Percentiles rank a stretch among this genome's conserved stretches.
phyloP scores from a whole-genome alignment of 768 basidiomycete genomes.

The Pleurotus citrinopileatus region DNA sequence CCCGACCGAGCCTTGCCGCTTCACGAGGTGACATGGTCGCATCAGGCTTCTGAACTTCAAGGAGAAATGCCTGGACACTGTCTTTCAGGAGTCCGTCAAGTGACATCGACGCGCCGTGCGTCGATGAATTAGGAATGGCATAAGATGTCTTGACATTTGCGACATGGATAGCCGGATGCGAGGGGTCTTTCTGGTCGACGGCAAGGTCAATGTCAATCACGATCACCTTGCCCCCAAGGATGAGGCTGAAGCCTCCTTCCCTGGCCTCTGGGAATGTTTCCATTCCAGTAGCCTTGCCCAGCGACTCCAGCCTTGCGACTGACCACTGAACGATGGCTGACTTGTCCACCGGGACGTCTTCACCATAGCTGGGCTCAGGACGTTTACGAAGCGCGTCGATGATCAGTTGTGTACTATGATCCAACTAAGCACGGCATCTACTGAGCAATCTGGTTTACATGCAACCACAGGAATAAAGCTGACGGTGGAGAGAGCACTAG shows the following conservation, averaged over 20 bases:
- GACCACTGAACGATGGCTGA: conserved; percentile 51
- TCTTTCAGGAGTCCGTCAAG: conserved; percentile 63
- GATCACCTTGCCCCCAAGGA: conserved; percentile 77
- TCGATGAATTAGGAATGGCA: conserved; percentile 49
- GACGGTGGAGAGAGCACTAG: conserved; percentile 51
- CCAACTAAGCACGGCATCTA: conserved; percentile 40
- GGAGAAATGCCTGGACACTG: conserved; percentile 54
- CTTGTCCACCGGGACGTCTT: conserved; percentile 57
- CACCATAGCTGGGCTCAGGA: conserved; percentile 50
- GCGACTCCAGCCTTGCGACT: conserved; percentile 53
- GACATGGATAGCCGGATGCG: conserved; percentile 38
- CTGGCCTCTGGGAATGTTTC: conserved; percentile 69
- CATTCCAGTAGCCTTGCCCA: conserved; percentile 68
- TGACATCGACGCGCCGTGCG: conserved; percentile 47
- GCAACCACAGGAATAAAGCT: conserved; percentile 22
- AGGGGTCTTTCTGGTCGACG: conserved; percentile 35
- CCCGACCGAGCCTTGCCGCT: conserved; percentile 46
- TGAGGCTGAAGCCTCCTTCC: conserved; percentile 49
- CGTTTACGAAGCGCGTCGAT: conserved; percentile 45
- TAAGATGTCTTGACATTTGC: conserved; percentile 72
- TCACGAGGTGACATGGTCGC: conserved; percentile 47
- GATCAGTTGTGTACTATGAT: conserved; percentile 49
- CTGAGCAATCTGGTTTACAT: conserved; percentile 13
- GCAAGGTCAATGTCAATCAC: conserved; percentile 74
- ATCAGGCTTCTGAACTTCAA: conserved; percentile 56